Conservation (phyloP, 805 yeast genomes). For the Lipomyces yamadae region DNA sequence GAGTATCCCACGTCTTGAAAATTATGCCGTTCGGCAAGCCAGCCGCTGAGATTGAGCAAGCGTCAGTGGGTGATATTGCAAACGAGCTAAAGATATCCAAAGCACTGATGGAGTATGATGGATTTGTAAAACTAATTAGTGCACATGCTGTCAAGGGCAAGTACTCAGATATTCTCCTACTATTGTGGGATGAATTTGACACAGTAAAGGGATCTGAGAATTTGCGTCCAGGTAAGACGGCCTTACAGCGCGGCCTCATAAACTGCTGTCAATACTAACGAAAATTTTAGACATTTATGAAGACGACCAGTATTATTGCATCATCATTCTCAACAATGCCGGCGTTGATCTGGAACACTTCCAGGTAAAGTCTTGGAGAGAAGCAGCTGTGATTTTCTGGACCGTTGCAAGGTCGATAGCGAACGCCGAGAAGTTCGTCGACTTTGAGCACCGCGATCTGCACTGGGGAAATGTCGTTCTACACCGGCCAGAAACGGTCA, state of each 20-base stretch:
- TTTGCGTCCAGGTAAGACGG: constrained; percentile 46
- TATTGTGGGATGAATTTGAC: constrained; percentile 53
- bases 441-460: constrained; percentile 74
- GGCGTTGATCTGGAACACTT: constrained; percentile 55
- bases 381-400: constrained; percentile 57
- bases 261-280: background rate
- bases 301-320: constrained; percentile 46
- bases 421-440: constrained; percentile 55
- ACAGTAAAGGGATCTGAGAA: constrained; percentile 43
- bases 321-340: constrained; percentile 45
- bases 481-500: constrained; percentile 28
- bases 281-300: constrained; percentile 42
- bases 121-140: constrained; percentile 53
- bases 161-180: constrained; percentile 50
- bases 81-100: constrained; percentile 56
- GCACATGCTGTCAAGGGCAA: constrained; percentile 55
- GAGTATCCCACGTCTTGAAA: constrained; percentile 50
- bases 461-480: constrained; percentile 69
- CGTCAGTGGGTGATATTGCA: constrained; percentile 50
- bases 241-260: background rate
- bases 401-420: constrained; percentile 56
- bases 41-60: constrained; percentile 49
- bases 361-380: constrained; percentile 47
- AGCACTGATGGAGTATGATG: constrained; percentile 49
- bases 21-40: constrained; percentile 58